Evolutionary conservation across 257 asterid species (phyloP).

Genomic region (Penstemon barbatus): DNA sequence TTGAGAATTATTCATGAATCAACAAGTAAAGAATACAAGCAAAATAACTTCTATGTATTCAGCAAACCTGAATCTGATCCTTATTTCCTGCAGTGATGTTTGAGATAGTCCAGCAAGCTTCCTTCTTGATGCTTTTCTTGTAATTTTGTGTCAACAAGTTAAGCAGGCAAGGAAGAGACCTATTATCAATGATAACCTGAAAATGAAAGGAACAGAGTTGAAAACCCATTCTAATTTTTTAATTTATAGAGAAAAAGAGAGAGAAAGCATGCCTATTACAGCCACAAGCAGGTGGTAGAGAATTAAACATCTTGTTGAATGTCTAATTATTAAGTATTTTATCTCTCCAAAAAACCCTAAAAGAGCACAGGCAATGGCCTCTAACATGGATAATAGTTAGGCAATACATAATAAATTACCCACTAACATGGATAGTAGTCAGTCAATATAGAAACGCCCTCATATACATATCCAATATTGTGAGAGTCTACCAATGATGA

Average conservation of each 20-base stretch:
- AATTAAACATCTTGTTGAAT: neutral
- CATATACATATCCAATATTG: constrained; percentile 14
- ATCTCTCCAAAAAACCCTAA: neutral
- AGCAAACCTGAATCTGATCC: constrained; percentile 49
- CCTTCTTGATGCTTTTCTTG: constrained; percentile 56
- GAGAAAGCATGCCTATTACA: neutral
- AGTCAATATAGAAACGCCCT: neutral
- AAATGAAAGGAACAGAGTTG: constrained; percentile 19
- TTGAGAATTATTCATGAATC: constrained; percentile 10
- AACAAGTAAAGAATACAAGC: neutral
- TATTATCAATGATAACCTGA: constrained; percentile 48
- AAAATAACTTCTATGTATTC: neutral
- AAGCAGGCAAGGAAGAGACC: constrained; percentile 48
- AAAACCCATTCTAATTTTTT: neutral
- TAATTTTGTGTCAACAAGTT: constrained; percentile 48
- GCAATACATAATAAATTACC: neutral
- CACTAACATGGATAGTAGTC: neutral
- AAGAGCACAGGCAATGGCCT: neutral
- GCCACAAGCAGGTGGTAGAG: neutral
- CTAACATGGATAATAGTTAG: too few species aligned
- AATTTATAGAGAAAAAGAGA: too few species aligned
- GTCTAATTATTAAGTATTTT: neutral
- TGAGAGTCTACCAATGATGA: too few species aligned
- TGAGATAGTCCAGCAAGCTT: constrained; percentile 59
- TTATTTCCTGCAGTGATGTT: constrained; percentile 56